Conservation (phyloP, 176 grass and related monocot genomes). For the Hsuehochloa calcarea region DNA sequence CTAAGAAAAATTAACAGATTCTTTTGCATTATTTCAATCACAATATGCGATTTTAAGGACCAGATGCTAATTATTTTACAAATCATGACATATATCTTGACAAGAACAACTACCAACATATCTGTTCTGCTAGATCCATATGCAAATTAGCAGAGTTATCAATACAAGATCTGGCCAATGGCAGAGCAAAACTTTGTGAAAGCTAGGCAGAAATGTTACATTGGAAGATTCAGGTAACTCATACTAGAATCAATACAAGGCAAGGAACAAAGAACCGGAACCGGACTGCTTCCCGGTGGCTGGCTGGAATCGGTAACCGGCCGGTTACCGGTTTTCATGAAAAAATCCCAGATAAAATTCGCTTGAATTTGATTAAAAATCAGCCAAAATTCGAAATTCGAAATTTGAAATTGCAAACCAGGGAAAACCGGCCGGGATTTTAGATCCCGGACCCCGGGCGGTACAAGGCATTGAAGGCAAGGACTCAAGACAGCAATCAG, state of each 20-base stretch:
- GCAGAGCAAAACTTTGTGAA: not conserved
- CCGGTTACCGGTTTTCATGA: too few species aligned
- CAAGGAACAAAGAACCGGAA: too few species aligned
- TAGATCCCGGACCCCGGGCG: too few species aligned
- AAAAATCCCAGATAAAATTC: too few species aligned
- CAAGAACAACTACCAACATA: not conserved
- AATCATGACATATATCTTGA: not conserved
- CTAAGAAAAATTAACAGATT: not conserved
- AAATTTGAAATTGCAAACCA: too few species aligned
- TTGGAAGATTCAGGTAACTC: not conserved
- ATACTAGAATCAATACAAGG: not conserved
- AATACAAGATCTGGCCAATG: not conserved
- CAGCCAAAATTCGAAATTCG: too few species aligned
- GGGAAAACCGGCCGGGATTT: too few species aligned
- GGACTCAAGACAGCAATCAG: not conserved
- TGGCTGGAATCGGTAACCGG: too few species aligned
- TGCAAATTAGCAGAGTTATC: not conserved
- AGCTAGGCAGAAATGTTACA: not conserved
- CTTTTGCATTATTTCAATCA: not conserved
- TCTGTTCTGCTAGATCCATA: not conserved
- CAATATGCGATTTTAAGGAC: not conserved
- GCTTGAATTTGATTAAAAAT: too few species aligned
- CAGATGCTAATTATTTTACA: not conserved
- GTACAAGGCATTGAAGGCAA: not conserved
- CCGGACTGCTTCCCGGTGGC: too few species aligned